These are phyloP conservation scores for Pseudocercospora macadamiae DNA, from an alignment of 2,329 filamentous ascomycete genomes.

Conservation along the genomic window DNA sequence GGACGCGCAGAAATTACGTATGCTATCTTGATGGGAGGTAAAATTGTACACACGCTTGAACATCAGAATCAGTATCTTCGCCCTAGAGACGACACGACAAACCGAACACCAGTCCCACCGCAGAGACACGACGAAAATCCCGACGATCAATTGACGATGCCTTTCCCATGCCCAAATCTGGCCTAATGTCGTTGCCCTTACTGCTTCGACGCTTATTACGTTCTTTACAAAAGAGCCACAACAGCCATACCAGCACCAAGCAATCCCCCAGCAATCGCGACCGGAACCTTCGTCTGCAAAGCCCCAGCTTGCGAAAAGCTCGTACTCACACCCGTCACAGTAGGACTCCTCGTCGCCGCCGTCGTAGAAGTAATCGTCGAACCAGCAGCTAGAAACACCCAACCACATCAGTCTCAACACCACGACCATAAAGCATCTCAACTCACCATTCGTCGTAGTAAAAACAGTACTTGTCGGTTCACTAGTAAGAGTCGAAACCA, in stretches of 20 bases:
- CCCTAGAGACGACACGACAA: too few species aligned
- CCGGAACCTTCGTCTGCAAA: slow-evolving; percentile 28
- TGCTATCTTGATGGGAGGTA: too few species aligned
- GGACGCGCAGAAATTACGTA: too few species aligned
- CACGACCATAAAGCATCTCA: neutral
- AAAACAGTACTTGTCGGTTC: neutral
- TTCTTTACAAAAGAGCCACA: slow-evolving; percentile 33
- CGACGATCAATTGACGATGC: too few species aligned
- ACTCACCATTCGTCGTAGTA: neutral
- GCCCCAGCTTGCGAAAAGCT: slow-evolving; percentile 22
- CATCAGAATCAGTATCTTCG: too few species aligned
- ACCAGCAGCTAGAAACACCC: neutral
- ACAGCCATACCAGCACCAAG: slow-evolving; percentile 38
- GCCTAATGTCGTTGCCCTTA: too few species aligned
- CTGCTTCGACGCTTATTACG: too few species aligned
- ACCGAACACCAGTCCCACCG: too few species aligned
- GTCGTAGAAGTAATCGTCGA: neutral
- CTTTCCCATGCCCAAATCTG: too few species aligned
- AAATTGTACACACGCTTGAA: too few species aligned
- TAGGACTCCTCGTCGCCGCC: too few species aligned
- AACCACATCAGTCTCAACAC: neutral
- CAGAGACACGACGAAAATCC: too few species aligned
- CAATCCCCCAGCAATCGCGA: slow-evolving; percentile 32
- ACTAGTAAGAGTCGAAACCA: slow-evolving; percentile 28
- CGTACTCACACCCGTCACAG: neutral